A percentile compares a stretch with the other conserved stretches of the same genome.
Evolutionary conservation across 1,284 basidiomycete species (phyloP).

Genomic region (Sporisorium scitamineum): DNA sequence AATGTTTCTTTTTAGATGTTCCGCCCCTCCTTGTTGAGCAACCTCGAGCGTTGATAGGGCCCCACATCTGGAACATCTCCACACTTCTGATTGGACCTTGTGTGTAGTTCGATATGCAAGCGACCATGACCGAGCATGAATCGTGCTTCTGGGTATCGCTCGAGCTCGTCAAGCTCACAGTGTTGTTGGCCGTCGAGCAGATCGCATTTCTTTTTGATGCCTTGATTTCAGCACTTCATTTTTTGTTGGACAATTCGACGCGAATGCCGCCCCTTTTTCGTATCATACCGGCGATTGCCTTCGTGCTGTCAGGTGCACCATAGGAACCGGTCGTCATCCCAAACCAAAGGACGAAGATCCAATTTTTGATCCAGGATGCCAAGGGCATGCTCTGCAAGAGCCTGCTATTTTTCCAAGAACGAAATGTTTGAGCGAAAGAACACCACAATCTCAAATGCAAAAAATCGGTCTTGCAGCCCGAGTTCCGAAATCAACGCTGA

Average conservation of each 20-base stretch:
- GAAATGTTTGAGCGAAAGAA: too few relatives aligned
- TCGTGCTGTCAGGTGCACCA: too few relatives aligned
- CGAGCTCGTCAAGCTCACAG: not conserved
- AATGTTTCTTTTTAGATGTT: not conserved
- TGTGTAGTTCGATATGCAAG: not conserved
- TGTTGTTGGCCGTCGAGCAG: not conserved
- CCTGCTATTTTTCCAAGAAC: too few relatives aligned
- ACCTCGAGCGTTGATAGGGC: constrained; percentile 6
- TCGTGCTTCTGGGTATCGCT: not conserved
- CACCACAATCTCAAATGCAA: too few relatives aligned
- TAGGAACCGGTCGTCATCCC: too few relatives aligned
- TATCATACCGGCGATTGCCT: too few relatives aligned
- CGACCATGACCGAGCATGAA: not conserved
- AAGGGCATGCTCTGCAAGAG: too few relatives aligned
- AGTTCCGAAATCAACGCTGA: not conserved
- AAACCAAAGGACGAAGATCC: too few relatives aligned
- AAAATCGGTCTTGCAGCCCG: not conserved
- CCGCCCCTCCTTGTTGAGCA: not conserved
- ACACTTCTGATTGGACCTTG: not conserved
- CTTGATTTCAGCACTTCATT: not conserved
- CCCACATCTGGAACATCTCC: constrained; percentile 1
- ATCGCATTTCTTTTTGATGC: not conserved
- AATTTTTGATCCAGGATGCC: too few relatives aligned
- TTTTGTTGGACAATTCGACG: not conserved
- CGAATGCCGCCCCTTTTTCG: not conserved